Conservation (phyloP, 441 rosid genomes). For the Adansonia gregorii region DNA sequence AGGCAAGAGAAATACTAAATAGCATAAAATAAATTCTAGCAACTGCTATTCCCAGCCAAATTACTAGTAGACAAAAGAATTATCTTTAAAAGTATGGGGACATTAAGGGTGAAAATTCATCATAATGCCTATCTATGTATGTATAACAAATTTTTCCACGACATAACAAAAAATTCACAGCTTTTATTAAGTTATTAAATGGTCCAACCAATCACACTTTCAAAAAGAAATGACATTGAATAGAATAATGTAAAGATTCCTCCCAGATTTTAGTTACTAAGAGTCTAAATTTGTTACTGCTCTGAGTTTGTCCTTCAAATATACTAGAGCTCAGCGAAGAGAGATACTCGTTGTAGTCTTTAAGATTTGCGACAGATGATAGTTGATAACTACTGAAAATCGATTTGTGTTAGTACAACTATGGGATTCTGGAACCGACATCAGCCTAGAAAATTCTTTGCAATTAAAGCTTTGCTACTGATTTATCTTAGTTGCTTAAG, state of each 20-base stretch:
- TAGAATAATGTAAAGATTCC: not conserved
- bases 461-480: not conserved
- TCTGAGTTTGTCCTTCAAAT: not conserved
- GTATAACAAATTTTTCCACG: not conserved
- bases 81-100: not conserved
- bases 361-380: not conserved
- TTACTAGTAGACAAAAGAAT: not conserved
- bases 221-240: not conserved
- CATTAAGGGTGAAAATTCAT: not conserved
- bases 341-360: not conserved
- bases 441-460: not conserved
- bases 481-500: not conserved
- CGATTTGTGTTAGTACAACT: not conserved
- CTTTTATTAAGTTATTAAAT: not conserved
- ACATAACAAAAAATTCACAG: not conserved
- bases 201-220: not conserved
- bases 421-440: not conserved
- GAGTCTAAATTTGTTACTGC: not conserved
- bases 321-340: not conserved
- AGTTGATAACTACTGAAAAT: slow-evolving; percentile 2
- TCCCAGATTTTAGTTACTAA: not conserved
- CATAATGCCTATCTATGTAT: not conserved
- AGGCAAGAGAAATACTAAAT: not conserved
- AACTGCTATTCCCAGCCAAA: not conserved
- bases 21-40: not conserved